Evolutionary conservation across 2,329 filamentous ascomycete species (phyloP).

Genomic region (Parastagonospora avenae): DNA sequence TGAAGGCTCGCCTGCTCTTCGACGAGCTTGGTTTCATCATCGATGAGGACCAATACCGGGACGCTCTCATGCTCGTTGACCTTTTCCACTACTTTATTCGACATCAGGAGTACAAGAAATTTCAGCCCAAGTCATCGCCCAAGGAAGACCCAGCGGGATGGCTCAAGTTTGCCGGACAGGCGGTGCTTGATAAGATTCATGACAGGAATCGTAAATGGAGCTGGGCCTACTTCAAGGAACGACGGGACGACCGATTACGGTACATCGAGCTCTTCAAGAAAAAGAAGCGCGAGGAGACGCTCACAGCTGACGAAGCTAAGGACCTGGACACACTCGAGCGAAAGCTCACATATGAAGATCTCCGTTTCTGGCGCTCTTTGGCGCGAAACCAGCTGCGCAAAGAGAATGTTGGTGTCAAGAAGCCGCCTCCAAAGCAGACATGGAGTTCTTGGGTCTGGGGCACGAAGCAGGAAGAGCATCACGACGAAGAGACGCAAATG

Average conservation of each 20-base stretch:
- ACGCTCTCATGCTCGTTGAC: slow-evolving; percentile 97
- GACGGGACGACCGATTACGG: slow-evolving; percentile 82
- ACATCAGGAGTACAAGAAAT: slow-evolving; percentile 94
- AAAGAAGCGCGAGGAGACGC: slow-evolving; percentile 70
- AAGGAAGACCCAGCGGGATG: slow-evolving; percentile 93
- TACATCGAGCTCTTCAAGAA: slow-evolving; percentile 98
- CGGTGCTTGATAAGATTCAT: slow-evolving; percentile 91
- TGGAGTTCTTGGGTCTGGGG: slow-evolving; percentile 93
- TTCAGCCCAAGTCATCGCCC: slow-evolving; percentile 82
- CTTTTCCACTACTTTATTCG: slow-evolving; percentile 98
- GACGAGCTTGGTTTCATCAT: slow-evolving; percentile 98
- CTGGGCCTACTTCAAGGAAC: slow-evolving; percentile 93
- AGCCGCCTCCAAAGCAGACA: slow-evolving; percentile 74
- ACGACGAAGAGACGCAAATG: slow-evolving; percentile 81
- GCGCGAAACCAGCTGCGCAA: slow-evolving; percentile 94
- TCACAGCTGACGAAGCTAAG: slow-evolving; percentile 71
- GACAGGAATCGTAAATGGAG: slow-evolving; percentile 92
- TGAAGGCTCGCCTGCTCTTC: slow-evolving; percentile 90
- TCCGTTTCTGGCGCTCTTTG: slow-evolving; percentile 95
- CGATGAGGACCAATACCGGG: slow-evolving; percentile 96
- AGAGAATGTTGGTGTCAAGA: slow-evolving; percentile 89
- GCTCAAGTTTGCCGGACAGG: slow-evolving; percentile 88
- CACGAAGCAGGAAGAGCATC: slow-evolving; percentile 62
- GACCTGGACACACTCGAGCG: slow-evolving; percentile 79
- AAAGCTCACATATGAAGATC: slow-evolving; percentile 91